These are phyloP conservation scores for Sesbania bispinosa DNA, from an alignment of 306 rosid species.

Conservation along the genomic window DNA sequence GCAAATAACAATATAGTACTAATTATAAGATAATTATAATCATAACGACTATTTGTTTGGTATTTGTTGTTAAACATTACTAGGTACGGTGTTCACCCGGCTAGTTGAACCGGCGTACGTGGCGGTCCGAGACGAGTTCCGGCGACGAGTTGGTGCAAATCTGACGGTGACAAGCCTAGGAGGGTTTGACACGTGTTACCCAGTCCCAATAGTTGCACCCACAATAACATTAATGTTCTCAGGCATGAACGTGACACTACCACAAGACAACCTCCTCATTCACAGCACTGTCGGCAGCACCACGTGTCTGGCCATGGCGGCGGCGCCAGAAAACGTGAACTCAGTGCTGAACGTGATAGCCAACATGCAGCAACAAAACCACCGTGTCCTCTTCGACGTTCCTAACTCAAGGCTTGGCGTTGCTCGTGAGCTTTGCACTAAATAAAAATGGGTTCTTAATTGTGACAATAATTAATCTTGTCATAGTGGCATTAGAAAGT, in stretches of 20 bases:
- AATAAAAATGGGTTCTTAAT: neutral
- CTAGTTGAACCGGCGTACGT: conserved; percentile 65
- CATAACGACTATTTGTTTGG: neutral
- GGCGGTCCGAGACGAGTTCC: conserved; percentile 71
- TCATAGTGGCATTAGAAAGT: conserved; percentile 13
- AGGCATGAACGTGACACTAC: conserved; percentile 87
- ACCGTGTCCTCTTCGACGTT: conserved; percentile 66
- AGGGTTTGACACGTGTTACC: conserved; percentile 94
- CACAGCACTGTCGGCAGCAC: conserved; percentile 73
- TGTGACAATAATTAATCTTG: neutral
- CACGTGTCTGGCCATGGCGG: conserved; percentile 83
- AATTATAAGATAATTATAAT: neutral
- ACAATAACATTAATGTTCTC: conserved; percentile 74
- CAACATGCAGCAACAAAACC: conserved; percentile 95
- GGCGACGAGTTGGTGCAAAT: conserved; percentile 50
- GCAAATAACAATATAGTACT: neutral
- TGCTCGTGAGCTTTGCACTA: conserved; percentile 79
- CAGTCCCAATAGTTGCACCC: conserved; percentile 59
- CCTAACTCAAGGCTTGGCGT: conserved; percentile 88
- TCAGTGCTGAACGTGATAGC: conserved; percentile 90
- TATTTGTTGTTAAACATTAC: neutral
- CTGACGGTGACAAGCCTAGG: conserved; percentile 54
- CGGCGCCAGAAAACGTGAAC: conserved; percentile 74
- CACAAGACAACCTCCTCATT: conserved; percentile 72
- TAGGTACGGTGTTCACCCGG: conserved; percentile 85